These are phyloP conservation scores for Yarrowia keelungensis DNA, from an alignment of 805 yeast genomes.

Conservation along the genomic window DNA sequence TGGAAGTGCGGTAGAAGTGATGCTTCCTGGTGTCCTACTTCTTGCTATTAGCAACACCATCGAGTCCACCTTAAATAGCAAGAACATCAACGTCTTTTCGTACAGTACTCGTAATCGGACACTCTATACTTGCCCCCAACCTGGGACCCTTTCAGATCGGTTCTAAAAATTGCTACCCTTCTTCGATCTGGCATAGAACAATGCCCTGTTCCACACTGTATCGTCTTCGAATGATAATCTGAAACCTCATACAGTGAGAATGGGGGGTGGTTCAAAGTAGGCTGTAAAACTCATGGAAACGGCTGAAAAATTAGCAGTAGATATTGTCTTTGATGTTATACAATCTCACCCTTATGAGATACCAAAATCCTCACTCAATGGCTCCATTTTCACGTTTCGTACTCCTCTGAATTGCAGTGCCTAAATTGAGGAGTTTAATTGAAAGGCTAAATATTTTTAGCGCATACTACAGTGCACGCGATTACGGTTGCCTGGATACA, in stretches of 20 bases:
- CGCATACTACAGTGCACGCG: slow-evolving; percentile 20
- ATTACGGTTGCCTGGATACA: slow-evolving; percentile 8
- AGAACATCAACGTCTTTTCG: background rate
- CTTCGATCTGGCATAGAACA: slow-evolving; percentile 22
- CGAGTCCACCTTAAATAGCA: background rate
- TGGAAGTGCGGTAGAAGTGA: no score
- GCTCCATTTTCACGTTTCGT: background rate
- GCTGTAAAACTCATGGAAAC: no score
- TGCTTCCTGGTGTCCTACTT: no score
- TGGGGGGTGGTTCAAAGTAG: no score
- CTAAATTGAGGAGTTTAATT: slow-evolving; percentile 26
- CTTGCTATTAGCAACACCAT: no score
- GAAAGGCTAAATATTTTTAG: background rate
- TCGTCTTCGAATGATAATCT: background rate
- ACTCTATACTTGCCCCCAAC: background rate
- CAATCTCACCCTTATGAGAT: no score
- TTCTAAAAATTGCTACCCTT: slow-evolving; percentile 6
- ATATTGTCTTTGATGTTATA: no score
- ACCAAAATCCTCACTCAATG: background rate
- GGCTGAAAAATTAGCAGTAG: no score
- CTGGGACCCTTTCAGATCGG: background rate
- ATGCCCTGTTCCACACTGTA: slow-evolving; percentile 20
- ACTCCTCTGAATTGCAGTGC: slow-evolving; percentile 8
- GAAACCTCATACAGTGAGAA: background rate
- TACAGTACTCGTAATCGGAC: background rate